Evolutionary conservation across 2,329 filamentous ascomycete genomes (phyloP).

Genomic region (Aspergillus floridensis): DNA sequence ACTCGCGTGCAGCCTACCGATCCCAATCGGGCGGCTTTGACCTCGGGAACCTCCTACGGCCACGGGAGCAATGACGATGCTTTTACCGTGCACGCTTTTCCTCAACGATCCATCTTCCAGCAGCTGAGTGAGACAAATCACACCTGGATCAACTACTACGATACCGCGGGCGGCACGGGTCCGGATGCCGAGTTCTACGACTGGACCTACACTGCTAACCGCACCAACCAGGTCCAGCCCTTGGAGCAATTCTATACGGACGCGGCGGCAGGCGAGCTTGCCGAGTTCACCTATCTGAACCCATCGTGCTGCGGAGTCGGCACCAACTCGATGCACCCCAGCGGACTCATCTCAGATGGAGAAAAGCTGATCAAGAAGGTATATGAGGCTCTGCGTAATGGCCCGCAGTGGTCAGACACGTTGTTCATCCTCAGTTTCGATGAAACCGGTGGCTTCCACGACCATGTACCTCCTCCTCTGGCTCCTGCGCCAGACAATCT

Average conservation of each 20-base stretch:
- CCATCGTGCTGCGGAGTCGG: constrained; percentile 41
- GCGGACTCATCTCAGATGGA: constrained; percentile 35
- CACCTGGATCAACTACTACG: constrained; percentile 38
- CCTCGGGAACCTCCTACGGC: constrained; percentile 33
- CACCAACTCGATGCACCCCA: constrained; percentile 38
- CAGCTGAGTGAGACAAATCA: constrained; percentile 32
- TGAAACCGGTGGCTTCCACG: constrained; percentile 40
- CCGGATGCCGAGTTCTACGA: constrained; percentile 35
- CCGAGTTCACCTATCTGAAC: constrained; percentile 38
- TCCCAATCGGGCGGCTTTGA: constrained; percentile 40
- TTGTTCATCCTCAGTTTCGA: constrained; percentile 40
- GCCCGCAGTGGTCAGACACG: constrained; percentile 36
- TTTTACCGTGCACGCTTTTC: constrained; percentile 27
- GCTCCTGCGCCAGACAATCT: constrained; percentile 34
- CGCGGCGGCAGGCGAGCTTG: constrained; percentile 30
- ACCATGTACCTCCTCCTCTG: constrained; percentile 38
- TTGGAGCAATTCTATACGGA: constrained; percentile 36
- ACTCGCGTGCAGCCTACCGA: constrained; percentile 38
- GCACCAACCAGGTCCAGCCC: constrained; percentile 29
- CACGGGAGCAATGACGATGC: constrained; percentile 34
- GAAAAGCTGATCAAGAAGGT: constrained; percentile 37
- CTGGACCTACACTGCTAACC: constrained; percentile 33
- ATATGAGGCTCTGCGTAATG: constrained; percentile 36
- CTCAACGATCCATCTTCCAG: constrained; percentile 43
- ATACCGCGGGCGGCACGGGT: constrained; percentile 22